Evolutionary conservation across 176 grass and related monocot species (phyloP).

Genomic region (Phragmites australis): DNA sequence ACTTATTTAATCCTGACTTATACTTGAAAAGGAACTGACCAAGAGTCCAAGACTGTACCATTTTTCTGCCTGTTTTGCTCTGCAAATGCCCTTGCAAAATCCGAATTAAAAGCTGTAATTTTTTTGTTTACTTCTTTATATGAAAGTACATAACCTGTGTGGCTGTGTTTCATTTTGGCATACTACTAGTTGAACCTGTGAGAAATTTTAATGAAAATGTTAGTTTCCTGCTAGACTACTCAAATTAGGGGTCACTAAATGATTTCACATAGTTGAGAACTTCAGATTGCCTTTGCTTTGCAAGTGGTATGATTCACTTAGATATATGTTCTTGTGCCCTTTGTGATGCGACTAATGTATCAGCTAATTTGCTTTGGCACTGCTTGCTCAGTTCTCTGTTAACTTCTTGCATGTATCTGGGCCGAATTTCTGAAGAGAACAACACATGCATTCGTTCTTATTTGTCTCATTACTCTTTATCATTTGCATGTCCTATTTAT

Average conservation of each 20-base stretch:
- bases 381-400: not conserved
- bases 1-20: no score
- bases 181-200: not conserved
- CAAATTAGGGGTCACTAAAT: not conserved
- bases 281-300: not conserved
- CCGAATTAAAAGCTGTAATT: not conserved
- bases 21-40: no score
- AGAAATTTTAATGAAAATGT: not conserved
- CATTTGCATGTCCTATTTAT: not conserved
- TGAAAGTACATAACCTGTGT: not conserved
- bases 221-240: not conserved
- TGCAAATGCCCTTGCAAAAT: not conserved
- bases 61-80: not conserved
- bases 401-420: not conserved
- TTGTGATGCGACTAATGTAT: constrained; percentile 2
- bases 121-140: not conserved
- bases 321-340: not conserved
- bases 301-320: not conserved
- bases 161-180: not conserved
- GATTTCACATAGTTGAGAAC: constrained; percentile 2
- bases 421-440: not conserved
- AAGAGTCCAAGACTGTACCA: no score
- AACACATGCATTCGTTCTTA: not conserved
- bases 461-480: constrained; percentile 13
- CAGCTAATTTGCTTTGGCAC: not conserved